Conservation (phyloP, 176 grass and related monocot species). For the Avena eriantha region DNA sequence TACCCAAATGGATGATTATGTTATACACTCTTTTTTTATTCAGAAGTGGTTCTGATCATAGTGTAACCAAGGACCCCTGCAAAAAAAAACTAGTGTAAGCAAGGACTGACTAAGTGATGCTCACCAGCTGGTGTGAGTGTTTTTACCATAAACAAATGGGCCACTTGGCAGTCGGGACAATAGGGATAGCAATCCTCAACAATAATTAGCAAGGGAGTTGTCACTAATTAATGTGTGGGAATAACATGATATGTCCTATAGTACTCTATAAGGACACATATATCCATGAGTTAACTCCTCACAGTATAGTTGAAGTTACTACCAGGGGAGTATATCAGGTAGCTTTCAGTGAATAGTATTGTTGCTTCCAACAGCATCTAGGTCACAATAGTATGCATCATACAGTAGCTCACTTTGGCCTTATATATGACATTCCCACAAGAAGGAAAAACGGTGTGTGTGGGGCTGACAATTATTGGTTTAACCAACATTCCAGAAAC, state of each 20-base stretch:
- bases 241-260: not conserved
- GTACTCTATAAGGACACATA: slow-evolving; percentile 3
- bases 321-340: not conserved
- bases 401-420: not conserved
- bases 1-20: not conserved
- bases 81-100: too few relatives aligned
- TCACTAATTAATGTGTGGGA: slow-evolving; percentile 14
- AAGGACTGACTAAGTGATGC: slow-evolving; percentile 2
- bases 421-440: not conserved
- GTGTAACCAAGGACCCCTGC: not conserved
- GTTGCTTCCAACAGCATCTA: not conserved
- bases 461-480: not conserved
- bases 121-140: not conserved
- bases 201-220: slow-evolving; percentile 33
- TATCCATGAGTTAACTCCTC: not conserved
- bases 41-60: slow-evolving; percentile 24
- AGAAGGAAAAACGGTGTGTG: not conserved
- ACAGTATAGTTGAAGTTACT: not conserved
- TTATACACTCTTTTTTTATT: not conserved
- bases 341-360: slow-evolving; percentile 26
- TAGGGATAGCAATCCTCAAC: not conserved
- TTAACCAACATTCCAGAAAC: slow-evolving; percentile 23
- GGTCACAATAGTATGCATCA: not conserved
- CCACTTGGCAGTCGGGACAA: not conserved
- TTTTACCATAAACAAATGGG: slow-evolving; percentile 13